Base-by-base conservation (phyloP, 2,329 filamentous ascomycete genomes). In the Talaromyces marneffei region DNA sequence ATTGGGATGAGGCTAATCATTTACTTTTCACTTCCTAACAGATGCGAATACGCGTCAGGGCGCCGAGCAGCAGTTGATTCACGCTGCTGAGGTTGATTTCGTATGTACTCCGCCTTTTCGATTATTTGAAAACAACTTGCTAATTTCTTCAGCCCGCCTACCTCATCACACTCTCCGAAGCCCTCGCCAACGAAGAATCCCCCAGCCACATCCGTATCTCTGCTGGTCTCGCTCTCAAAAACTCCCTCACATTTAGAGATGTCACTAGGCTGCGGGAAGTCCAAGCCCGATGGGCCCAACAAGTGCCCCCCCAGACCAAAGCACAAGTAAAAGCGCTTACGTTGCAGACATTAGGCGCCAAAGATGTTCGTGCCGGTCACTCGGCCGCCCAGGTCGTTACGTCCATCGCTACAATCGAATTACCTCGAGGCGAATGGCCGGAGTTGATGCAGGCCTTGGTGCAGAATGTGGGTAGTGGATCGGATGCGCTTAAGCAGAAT, bases 211-310 rank as follows among this genome's bases (percentile, higher is more conserved):
- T 97, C 74, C 89, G 94, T 83, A 89, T 91, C 69, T 93, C 94
- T 69, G 94, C 94, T 70, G 94, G 92, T 86, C 86, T 99, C 70
- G 93, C 94, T 69, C 83, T 99, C 73, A 99, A 99, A 82, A 99
- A 99, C 83, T 90, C 94, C 71, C 97, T 99, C 81, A 91, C 91
- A 73, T 90, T 92, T 72, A 89, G 94, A 82, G 94, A 99, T 78
- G 88, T 88, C 72, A 81, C 86, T 71, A 89, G 92, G 73, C 87
- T 96, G 79, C 88, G 90, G 73, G 90, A 95, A 75, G 86, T 97
- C 62, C 94, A 97, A 80, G 84, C 87, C 73, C 92, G 95, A 88
- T 99, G 94, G 94, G 82, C 94, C 65, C 85, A 88, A 75, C 87
- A 90, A 73, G 88, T 93, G 67, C 89, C 91, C 71, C 82, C 86